Conservation (phyloP, 1,139 yeast genomes). For the Scheffersomyces parashehatae region DNA sequence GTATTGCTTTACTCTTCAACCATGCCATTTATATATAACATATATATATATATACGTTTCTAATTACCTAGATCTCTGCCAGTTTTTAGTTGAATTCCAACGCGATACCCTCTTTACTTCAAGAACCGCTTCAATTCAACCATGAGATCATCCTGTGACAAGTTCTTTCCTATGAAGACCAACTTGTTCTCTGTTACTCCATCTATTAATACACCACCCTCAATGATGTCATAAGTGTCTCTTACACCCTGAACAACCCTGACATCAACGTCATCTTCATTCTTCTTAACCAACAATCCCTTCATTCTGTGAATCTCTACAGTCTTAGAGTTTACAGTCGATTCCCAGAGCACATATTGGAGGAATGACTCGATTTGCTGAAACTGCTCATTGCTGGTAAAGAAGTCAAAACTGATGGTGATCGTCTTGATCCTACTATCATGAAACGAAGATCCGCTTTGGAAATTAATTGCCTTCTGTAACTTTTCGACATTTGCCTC, state of each 20-base stretch:
- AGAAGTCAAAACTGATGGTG: constrained; percentile 52
- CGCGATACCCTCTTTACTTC: neutral
- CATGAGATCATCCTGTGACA: constrained; percentile 34
- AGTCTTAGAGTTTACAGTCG: constrained; percentile 35
- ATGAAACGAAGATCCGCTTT: constrained; percentile 29
- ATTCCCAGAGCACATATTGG: constrained; percentile 72
- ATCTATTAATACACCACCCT: constrained; percentile 44
- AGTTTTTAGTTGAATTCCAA: too few relatives aligned
- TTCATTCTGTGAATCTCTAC: constrained; percentile 81
- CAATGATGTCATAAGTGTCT: constrained; percentile 81
- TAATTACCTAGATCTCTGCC: too few relatives aligned
- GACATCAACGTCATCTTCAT: constrained; percentile 29
- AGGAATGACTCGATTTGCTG: constrained; percentile 56
- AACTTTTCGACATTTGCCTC: constrained; percentile 47
- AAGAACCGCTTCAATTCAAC: constrained; percentile 23
- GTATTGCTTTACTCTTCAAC: too few relatives aligned
- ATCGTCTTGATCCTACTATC: constrained; percentile 65
- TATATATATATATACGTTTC: too few relatives aligned
- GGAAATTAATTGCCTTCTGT: constrained; percentile 14
- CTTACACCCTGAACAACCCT: constrained; percentile 91
- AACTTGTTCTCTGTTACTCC: constrained; percentile 51
- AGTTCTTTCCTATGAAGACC: constrained; percentile 79
- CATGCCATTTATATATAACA: too few relatives aligned
- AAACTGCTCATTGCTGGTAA: constrained; percentile 33
- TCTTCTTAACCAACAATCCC: constrained; percentile 58